These are phyloP conservation scores for Limonium bicolor DNA, from an alignment of 148 eudicot genomes.

Conservation along the genomic window DNA sequence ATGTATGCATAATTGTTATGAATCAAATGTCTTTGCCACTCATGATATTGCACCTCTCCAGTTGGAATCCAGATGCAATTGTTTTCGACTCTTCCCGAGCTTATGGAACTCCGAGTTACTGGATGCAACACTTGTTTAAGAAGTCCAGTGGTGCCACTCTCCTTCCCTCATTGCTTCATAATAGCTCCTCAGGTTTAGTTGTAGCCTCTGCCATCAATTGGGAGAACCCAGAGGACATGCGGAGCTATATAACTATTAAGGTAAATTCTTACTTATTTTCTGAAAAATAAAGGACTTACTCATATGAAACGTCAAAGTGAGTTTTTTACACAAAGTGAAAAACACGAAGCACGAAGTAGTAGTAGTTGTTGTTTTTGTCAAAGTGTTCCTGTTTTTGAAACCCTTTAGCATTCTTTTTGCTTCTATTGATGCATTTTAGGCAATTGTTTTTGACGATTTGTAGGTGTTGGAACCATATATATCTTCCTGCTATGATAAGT, in stretches of 20 bases:
- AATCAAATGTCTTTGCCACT: background rate
- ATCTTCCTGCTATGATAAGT: too few species aligned
- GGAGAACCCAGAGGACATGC: constrained; percentile 23
- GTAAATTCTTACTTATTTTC: constrained; percentile 10
- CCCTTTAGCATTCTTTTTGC: too few species aligned
- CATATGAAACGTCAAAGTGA: too few species aligned
- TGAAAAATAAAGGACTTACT: too few species aligned
- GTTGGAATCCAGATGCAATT: constrained; percentile 90
- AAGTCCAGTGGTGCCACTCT: constrained; percentile 69
- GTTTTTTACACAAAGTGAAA: too few species aligned
- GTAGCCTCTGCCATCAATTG: constrained; percentile 73
- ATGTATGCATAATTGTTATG: background rate
- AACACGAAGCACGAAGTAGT: too few species aligned
- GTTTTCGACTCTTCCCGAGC: constrained; percentile 56
- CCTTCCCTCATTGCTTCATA: constrained; percentile 33
- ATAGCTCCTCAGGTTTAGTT: constrained; percentile 30
- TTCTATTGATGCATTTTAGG: background rate
- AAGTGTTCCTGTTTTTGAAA: too few species aligned
- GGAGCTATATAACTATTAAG: constrained; percentile 60
- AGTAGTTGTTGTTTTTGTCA: too few species aligned
- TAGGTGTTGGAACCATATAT: too few species aligned
- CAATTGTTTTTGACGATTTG: background rate
- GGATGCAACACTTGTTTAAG: constrained; percentile 75
- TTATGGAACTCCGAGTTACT: constrained; percentile 92
- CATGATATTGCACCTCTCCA: constrained; percentile 2